Percentiles rank a stretch among this genome's conserved stretches.
Conservation (phyloP, 139 green algal species). For the Raphidocelis subcapitata region DNA sequence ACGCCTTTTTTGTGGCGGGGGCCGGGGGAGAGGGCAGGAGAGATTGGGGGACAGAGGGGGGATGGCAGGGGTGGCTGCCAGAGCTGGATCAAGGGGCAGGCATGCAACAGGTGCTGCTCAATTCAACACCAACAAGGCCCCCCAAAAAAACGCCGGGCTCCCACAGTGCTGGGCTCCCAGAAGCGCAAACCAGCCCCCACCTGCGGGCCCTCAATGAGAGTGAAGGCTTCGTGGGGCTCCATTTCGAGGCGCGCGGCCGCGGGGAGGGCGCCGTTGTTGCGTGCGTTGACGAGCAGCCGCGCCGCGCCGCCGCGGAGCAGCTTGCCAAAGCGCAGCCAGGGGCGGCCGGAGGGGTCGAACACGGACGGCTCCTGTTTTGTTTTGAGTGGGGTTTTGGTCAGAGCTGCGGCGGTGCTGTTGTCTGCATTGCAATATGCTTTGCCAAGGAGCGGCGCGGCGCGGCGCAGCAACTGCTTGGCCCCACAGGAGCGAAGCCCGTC, state of each 20-base stretch:
- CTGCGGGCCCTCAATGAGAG: constrained; percentile 36
- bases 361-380: constrained; percentile 30
- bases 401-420: too few species aligned
- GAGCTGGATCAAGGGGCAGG: too few species aligned
- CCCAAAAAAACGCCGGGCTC: background rate
- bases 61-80: too few species aligned
- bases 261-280: constrained; percentile 75
- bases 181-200: background rate
- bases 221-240: constrained; percentile 50
- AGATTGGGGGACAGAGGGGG: too few species aligned
- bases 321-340: constrained; percentile 57
- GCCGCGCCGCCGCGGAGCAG: constrained; percentile 53
- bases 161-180: background rate
- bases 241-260: constrained; percentile 57
- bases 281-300: constrained; percentile 46
- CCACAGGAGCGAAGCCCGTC: background rate
- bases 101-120: background rate
- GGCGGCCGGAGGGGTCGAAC: constrained; percentile 43
- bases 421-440: too few species aligned
- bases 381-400: too few species aligned
- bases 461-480: background rate
- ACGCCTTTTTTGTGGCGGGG: constrained; percentile 9
- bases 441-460: background rate
- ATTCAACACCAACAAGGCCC: too few species aligned
- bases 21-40: too few species aligned